Conservation (phyloP, 148 eudicot genomes). For the Rheum nobile region DNA sequence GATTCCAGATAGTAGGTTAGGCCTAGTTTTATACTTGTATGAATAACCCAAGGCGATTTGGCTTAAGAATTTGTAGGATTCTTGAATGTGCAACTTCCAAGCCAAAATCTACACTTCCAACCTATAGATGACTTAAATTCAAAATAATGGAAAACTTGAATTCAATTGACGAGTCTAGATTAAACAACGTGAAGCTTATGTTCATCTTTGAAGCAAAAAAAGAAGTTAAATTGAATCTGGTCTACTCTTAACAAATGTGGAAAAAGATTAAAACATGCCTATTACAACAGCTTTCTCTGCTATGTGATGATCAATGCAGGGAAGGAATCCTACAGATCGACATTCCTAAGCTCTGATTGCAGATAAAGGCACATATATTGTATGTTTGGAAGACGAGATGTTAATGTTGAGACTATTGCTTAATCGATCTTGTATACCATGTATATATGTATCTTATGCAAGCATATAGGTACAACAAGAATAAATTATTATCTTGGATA, state of each 20-base stretch:
- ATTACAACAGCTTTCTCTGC: background rate
- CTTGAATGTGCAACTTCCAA: no score
- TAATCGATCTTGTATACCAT: background rate
- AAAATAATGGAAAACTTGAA: no score
- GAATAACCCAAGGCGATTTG: background rate
- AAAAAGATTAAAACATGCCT: background rate
- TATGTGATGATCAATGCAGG: slow-evolving; percentile 29
- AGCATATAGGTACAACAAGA: background rate
- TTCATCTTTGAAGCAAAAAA: background rate
- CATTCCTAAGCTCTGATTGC: slow-evolving; percentile 33
- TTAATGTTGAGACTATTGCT: background rate
- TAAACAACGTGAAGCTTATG: background rate
- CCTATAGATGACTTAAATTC: no score
- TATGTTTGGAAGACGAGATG: background rate
- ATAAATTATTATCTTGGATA: no score
- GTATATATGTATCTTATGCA: background rate
- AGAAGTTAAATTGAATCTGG: background rate
- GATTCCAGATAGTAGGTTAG: background rate
- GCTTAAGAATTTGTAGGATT: background rate
- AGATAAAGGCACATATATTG: no score
- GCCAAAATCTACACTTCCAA: no score
- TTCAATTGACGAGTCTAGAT: no score
- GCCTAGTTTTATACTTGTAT: no score
- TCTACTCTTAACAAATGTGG: background rate
- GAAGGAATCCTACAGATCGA: slow-evolving; percentile 55